Percentiles rank a stretch among this genome's conserved stretches.
These are phyloP conservation scores for Paxillus ammoniavirescens DNA, from an alignment of 768 basidiomycete species.

Conservation along the genomic window DNA sequence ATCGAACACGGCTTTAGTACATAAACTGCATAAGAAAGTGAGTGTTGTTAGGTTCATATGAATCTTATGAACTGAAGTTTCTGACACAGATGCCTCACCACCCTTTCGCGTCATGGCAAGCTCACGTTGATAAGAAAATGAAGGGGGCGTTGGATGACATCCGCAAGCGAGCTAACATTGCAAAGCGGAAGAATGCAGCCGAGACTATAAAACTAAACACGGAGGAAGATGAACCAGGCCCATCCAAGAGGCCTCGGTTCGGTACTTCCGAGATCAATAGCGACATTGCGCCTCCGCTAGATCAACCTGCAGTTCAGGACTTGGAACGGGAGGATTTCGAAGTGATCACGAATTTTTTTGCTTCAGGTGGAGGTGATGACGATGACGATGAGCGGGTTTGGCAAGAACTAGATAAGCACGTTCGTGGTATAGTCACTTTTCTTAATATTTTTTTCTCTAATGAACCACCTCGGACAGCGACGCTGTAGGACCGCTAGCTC, in stretches of 20 bases:
- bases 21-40: constrained; percentile 48
- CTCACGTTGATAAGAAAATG: constrained; percentile 33
- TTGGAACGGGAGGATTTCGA: constrained; percentile 44
- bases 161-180: constrained; percentile 51
- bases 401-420: constrained; percentile 47
- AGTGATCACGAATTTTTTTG: constrained; percentile 54
- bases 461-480: constrained; percentile 27
- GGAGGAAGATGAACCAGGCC: background rate
- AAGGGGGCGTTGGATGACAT: constrained; percentile 43
- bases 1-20: constrained; percentile 36
- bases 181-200: constrained; percentile 39
- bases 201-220: constrained; percentile 1
- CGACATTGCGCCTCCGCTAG: background rate
- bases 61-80: background rate
- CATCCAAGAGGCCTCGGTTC: constrained; percentile 1
- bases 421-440: constrained; percentile 23
- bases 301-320: constrained; percentile 2
- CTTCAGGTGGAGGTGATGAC: constrained; percentile 47
- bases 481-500: constrained; percentile 39
- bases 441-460: background rate
- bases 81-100: constrained; percentile 61
- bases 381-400: constrained; percentile 51
- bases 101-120: constrained; percentile 47
- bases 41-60: background rate
- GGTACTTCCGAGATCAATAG: background rate